Percentiles rank a stretch among this genome's conserved stretches.
Evolutionary conservation across 75 land plant genomes (phyloP).

Genomic region (Cryptomeria japonica): DNA sequence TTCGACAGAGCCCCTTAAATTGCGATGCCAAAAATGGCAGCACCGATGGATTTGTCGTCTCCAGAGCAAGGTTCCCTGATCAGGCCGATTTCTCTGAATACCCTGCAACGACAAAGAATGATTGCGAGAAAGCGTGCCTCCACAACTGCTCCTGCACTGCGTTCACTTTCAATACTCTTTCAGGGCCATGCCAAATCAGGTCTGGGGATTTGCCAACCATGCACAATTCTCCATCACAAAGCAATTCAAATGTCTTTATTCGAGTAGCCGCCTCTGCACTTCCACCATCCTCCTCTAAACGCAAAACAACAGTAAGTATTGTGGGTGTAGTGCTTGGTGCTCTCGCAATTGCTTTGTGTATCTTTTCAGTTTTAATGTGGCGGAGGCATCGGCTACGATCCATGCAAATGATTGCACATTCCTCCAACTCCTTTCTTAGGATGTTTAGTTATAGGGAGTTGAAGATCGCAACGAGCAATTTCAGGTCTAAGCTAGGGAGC

Average conservation of each 20-base stretch:
- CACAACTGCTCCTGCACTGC: conserved; percentile 29
- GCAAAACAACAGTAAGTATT: no score
- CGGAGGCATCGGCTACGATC: neutral
- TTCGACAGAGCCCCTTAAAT: neutral
- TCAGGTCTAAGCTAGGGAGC: no score
- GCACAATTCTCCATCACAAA: neutral
- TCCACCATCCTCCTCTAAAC: neutral
- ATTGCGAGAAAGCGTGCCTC: conserved; percentile 25
- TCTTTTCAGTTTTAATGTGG: neutral
- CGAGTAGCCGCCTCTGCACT: neutral
- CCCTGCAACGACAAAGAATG: neutral
- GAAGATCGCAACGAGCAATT: no score
- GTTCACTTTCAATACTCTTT: neutral
- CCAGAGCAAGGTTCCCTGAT: conserved; percentile 2
- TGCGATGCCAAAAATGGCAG: conserved; percentile 3
- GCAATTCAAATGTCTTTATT: neutral
- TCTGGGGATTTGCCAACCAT: conserved; percentile 4
- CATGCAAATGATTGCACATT: neutral
- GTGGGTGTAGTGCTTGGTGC: neutral
- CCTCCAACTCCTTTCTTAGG: neutral
- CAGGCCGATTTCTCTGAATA: neutral
- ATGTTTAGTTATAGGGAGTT: no score
- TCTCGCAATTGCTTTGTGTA: neutral
- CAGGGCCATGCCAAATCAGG: conserved; percentile 19
- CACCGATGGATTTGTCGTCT: conserved; percentile 18